Evolutionary conservation across 1,284 basidiomycete genomes (phyloP).

Genomic region (Cryptococcus amylolentus): DNA sequence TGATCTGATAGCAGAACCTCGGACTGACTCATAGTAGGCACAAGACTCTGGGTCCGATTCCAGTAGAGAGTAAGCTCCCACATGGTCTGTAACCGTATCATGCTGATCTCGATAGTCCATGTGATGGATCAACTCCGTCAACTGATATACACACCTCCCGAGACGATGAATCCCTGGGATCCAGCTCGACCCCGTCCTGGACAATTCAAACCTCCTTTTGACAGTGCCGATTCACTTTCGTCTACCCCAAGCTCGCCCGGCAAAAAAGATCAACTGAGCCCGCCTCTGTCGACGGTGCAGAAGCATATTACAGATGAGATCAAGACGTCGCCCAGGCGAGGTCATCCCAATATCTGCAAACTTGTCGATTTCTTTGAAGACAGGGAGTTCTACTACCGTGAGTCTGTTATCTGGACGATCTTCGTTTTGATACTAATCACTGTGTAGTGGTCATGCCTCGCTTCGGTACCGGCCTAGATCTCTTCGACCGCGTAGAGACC

Average conservation of each 20-base stretch:
- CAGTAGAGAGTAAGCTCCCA: slow-evolving; percentile 72
- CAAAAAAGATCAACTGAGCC: slow-evolving; percentile 12
- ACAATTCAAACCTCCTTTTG: not conserved
- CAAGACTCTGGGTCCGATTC: slow-evolving; percentile 89
- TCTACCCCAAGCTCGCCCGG: slow-evolving; percentile 17
- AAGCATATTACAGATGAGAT: slow-evolving; percentile 39
- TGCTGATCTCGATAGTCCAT: slow-evolving; percentile 57
- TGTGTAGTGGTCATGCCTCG: slow-evolving; percentile 52
- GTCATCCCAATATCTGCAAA: slow-evolving; percentile 64
- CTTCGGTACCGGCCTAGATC: slow-evolving; percentile 60
- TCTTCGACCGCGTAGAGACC: slow-evolving; percentile 92
- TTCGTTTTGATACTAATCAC: not conserved
- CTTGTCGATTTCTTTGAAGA: slow-evolving; percentile 98
- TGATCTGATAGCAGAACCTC: not conserved
- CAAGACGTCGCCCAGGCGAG: slow-evolving; percentile 36
- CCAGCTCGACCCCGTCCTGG: slow-evolving; percentile 49
- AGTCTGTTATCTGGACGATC: slow-evolving; percentile 7
- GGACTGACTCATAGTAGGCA: slow-evolving; percentile 53
- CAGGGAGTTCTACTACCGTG: slow-evolving; percentile 91
- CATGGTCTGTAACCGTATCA: not conserved
- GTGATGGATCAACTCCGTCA: slow-evolving; percentile 81
- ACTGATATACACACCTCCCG: slow-evolving; percentile 70
- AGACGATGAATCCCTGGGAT: slow-evolving; percentile 69
- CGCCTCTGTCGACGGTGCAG: slow-evolving; percentile 24
- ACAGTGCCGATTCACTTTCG: not conserved